Conservation (phyloP, 2,329 filamentous ascomycete genomes). For the Botrytis aclada region DNA sequence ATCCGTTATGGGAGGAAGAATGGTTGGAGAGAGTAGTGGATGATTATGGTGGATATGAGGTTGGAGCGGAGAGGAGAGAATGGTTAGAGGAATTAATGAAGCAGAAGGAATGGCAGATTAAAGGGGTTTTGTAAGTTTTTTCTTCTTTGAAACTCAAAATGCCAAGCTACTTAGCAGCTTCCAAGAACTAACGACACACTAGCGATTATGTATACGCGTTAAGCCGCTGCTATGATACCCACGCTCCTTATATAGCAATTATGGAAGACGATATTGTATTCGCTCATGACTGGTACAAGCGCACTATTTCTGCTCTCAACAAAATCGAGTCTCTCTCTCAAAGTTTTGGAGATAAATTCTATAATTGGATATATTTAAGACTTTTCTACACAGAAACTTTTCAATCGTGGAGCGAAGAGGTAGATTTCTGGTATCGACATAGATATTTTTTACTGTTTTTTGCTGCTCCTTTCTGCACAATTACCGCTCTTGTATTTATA, state of each 20-base stretch:
- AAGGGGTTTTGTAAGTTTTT: slow-evolving; percentile 3
- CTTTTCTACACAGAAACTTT: slow-evolving; percentile 30
- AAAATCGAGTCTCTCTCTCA: slow-evolving; percentile 20
- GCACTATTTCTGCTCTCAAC: slow-evolving; percentile 27
- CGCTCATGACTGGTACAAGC: slow-evolving; percentile 40
- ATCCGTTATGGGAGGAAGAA: slow-evolving; percentile 6
- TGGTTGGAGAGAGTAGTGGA: slow-evolving; percentile 3
- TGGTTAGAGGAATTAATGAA: background rate
- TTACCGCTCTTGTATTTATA: background rate
- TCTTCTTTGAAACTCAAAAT: too few species aligned
- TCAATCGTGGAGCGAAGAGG: slow-evolving; percentile 20
- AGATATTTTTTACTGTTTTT: slow-evolving; percentile 17
- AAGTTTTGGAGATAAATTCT: background rate
- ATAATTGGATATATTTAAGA: slow-evolving; percentile 27
- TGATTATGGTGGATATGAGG: slow-evolving; percentile 4
- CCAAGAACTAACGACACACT: background rate
- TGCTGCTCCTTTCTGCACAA: background rate
- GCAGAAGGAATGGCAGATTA: slow-evolving; percentile 11
- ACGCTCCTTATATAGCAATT: slow-evolving; percentile 37
- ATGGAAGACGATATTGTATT: slow-evolving; percentile 42
- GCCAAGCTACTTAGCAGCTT: background rate
- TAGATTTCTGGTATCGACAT: slow-evolving; percentile 22
- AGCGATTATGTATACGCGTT: slow-evolving; percentile 39
- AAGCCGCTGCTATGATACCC: slow-evolving; percentile 32
- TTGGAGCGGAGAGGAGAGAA: slow-evolving; percentile 4